Base-by-base conservation (phyloP, 2,329 filamentous ascomycete genomes). In the Pseudofabraea citricarpa region DNA sequence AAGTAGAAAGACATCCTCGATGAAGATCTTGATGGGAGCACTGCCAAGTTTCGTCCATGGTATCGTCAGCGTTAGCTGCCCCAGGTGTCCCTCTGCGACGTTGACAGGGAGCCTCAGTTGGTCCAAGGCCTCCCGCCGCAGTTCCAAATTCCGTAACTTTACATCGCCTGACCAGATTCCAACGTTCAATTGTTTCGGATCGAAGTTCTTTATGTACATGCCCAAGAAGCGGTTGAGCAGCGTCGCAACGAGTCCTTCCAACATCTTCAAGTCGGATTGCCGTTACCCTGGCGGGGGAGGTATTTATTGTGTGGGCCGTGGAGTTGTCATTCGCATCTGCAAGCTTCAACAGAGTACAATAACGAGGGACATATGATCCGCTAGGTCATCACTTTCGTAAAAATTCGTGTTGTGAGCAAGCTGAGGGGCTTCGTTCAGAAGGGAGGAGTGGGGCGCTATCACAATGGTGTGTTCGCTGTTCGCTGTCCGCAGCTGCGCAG, bases 171-270 rank as follows among this genome's bases (percentile, higher is more conserved):
- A 95, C 93, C 91, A 98, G 60, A 98, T 98, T 51, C 94, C 93
- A 51, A 98, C 90, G 64, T 98, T 98, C 54, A 99, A 78, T 72
- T 98, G 93, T 60, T 89, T 86, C 43, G 93, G 89, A 67, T 99
- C 93, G 65, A 99, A 98, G 70, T 98, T 97, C 77, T 95, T 90
- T 68, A 99, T 91, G 68, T 98, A 98, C 86, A 97, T 95, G 77
- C 93, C 94, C 80, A 99, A 72, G 70, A 98, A 97, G 73, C 94
- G 87, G 74, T 98, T 98, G 58, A 99, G 84, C 74, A 99, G 77
- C 69, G 91, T 94, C 58, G 93, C 90, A 52, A 97, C 93, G 57
- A 99, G 77, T 56, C 90, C 88, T 78, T 98, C 93, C 71, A 99
- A 81, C 93, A 99, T 98, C 60, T 65, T 75, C 75, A 70, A 65